Conservation (phyloP, 768 basidiomycete genomes). For the Mycena albidolilacea region DNA sequence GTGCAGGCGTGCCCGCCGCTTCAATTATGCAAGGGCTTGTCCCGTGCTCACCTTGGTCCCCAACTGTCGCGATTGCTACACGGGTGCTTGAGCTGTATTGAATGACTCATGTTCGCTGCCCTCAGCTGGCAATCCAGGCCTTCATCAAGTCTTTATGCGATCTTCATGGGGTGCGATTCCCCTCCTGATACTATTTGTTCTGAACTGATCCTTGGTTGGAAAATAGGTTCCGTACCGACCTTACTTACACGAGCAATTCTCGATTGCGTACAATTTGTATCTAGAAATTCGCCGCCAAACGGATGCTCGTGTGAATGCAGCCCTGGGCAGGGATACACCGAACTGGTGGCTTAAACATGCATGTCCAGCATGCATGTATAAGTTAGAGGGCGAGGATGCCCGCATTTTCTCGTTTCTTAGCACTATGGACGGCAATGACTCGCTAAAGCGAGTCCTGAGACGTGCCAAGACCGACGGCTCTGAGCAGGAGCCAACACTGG, state of each 20-base stretch:
- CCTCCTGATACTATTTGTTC: background rate
- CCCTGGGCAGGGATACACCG: constrained; percentile 36
- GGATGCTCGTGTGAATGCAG: constrained; percentile 17
- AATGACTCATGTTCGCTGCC: no score
- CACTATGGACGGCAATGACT: constrained; percentile 45
- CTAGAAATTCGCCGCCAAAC: constrained; percentile 31
- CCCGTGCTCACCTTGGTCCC: no score
- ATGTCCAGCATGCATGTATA: constrained; percentile 41
- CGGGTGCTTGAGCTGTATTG: no score
- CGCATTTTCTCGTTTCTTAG: constrained; percentile 30
- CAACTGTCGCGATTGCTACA: no score
- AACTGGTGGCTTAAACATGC: constrained; percentile 39
- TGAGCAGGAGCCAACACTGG: background rate
- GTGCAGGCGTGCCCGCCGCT: no score
- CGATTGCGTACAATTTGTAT: constrained; percentile 40
- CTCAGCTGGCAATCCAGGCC: no score
- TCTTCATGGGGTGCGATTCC: constrained; percentile 7
- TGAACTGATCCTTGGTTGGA: background rate
- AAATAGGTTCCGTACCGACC: constrained; percentile 25
- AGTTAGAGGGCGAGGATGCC: constrained; percentile 35
- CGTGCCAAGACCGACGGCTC: background rate
- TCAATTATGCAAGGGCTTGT: no score
- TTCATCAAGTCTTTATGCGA: constrained; percentile 1
- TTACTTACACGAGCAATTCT: constrained; percentile 36
- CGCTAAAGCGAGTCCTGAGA: background rate